Base-by-base conservation (phyloP, 441 rosid species). In the Arabidopsis lyrata region DNA sequence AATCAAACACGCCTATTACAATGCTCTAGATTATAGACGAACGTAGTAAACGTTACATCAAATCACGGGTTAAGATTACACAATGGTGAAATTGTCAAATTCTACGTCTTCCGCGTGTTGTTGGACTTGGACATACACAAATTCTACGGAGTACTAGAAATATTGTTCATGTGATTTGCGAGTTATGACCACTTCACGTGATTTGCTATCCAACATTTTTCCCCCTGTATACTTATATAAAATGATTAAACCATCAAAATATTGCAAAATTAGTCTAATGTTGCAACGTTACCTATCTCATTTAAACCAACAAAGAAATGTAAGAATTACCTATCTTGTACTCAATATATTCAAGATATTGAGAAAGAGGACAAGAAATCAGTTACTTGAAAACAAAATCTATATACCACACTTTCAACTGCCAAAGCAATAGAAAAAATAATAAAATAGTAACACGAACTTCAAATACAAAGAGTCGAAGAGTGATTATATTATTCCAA, bases 21-120 rank as follows among this genome's bases (percentile, higher is more conserved):
- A 10, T 34, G 41, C 20, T 20, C 44, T 8, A 20, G 4, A 56
- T 4, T 42, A 68, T 10, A 66, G 16, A 38, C 12, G 29, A 32
- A 54, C n/a, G 78, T 42, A 44, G 11, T 13, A 69, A 31, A 63
- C 66, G 75, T 76, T 29, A 77, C 68, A 57, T 64, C 63, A 70
- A 44, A 57, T 77, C 68, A 77, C 80, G 76, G 68, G 68, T 57
- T 32, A 32, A 35, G 41, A 41, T 32, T 35, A 56, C 56, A 69
- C 22, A 57, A 11, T 36, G 24, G 39, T 70, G 2, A 62, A 57
- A 41, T 36, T 63, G 48, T 63, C 34, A 70, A 69, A 47, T 38
- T 42, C 15, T 18, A 63, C 61, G 65, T 14, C 60, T 63, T 63
- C 9, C 8, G 14, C 27, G 68, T 63, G 45, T 63, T 34, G 72